A percentile compares a stretch with the other conserved stretches of the same genome.
phyloP scores from a whole-genome alignment of 2,329 filamentous ascomycete genomes.

The Aspergillus ustus region DNA sequence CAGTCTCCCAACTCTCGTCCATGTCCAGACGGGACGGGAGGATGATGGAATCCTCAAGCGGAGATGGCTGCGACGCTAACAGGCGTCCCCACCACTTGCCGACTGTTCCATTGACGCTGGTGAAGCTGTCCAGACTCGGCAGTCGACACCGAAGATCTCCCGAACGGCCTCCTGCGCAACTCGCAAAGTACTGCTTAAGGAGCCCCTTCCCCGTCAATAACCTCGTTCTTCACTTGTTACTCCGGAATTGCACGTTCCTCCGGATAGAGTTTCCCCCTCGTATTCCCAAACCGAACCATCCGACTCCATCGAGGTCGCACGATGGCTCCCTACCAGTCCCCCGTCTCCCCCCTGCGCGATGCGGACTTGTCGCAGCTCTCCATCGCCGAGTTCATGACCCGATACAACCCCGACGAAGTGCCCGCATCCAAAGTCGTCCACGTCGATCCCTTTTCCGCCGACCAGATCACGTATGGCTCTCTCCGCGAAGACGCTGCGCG shows the following conservation, averaged over 20 bases:
- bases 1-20: too few relatives aligned
- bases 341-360: constrained; percentile 17
- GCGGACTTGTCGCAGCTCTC: constrained; percentile 18
- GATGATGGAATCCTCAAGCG: too few relatives aligned
- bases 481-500: constrained; percentile 27
- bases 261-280: not conserved
- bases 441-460: constrained; percentile 28
- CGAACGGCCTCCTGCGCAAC: too few relatives aligned
- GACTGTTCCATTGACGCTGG: too few relatives aligned
- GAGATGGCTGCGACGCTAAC: too few relatives aligned
- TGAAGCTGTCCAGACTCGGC: not conserved
- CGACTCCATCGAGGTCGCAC: not conserved
- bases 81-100: too few relatives aligned
- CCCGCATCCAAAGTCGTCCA: constrained; percentile 29
- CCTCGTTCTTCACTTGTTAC: too few relatives aligned
- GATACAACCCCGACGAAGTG: constrained; percentile 32
- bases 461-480: constrained; percentile 31
- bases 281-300: not conserved
- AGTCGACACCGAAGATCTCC: not conserved
- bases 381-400: constrained; percentile 30
- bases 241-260: too few relatives aligned
- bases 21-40: too few relatives aligned
- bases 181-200: not conserved
- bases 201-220: not conserved
- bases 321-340: constrained; percentile 10